Evolutionary conservation across 2,329 filamentous ascomycete genomes (phyloP), one percentile per base, ranked within the genome.

Genomic region (Penicillium sp.): DNA sequence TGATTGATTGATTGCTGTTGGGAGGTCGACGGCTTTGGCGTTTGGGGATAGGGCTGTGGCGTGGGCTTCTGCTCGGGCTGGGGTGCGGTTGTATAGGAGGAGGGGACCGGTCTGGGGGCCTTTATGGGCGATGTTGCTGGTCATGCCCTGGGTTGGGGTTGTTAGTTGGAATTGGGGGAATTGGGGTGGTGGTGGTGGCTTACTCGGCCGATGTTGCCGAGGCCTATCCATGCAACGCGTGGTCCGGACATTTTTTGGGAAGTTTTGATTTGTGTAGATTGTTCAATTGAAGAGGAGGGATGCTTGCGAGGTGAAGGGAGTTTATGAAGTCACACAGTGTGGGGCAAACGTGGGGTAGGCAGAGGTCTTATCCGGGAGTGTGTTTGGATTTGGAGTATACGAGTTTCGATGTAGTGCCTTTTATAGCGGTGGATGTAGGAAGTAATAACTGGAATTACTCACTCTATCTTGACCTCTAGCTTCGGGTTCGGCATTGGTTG

Each of bases 201-300:
- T 77, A 88, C 89, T 68, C 87, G 82, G 61, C 90, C 92, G 85
- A 96, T 96, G 72, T 95, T 95, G 48, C 91, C 91, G 47, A 96
- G 81, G 53, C 92, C 91, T 50, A 95, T 85, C 85, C 86, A 95
- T 64, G 90, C 81, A 48, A 94, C 67, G 72, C 82, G 84, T 60
- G 63, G 60, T 51, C 64, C 67, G 24, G 67, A 58, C 68, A 71
- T 71, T 40, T 14, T 36, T n/a, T n/a, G n/a, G n/a, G n/a, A n/a
- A n/a, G 10, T 29, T 18, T 7, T 29, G 24, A 36, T 36, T 39
- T 14, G 10, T 16, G 29, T 22, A 21, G n/a, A 38, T 42, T 49
- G 49, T 14, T 27, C 16, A 36, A 50, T 43, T 24, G 49, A 11
- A 6, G 29, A 50, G 22, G 13, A 42, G 41, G 27, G 11, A 27